Base-by-base conservation (phyloP, 495 filamentous ascomycete species). In the Hyaloscypha hepaticicola region DNA sequence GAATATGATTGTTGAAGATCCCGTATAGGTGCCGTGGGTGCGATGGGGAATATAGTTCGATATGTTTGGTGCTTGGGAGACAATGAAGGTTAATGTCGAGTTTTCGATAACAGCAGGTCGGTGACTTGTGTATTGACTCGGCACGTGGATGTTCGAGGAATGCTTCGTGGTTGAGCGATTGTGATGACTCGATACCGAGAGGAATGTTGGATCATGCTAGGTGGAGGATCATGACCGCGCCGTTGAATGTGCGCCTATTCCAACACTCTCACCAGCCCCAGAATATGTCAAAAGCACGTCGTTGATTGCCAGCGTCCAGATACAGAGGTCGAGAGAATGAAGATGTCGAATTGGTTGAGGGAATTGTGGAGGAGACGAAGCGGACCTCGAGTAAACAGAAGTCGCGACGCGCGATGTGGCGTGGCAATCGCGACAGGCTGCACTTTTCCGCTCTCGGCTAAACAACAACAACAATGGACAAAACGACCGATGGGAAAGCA, bases 231-330 rank as follows among this genome's bases (percentile, higher is more conserved):
- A 33, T 33, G 31, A 33, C 38, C 38, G 19, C 38, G 38, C 38
- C 14, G 19, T 45, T 16, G 38, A 45, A 16, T 45, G 14, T 16
- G 14, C 19, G 38, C 38, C 38, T 4, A 16, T 16, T 16, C 38
- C 38, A 14, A 45, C 28, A 29, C 55, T 27, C 62, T 53, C 56
- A 60, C 63, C 63, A 33, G 25, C 45, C 56, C 51, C 58, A 19
- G n/a, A 55, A 38, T 27, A 45, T 22, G 22, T 55, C 51, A 63
- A 33, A 25, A 60, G 38, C 58, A 28, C 50, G 60, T 63, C 51
- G 60, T 45, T 38, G 60, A 25, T 33, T 24, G 56, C 56, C 56
- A 59, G 56, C 2, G 31, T 45, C 38, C 38, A 45, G 6, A 45
- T 45, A 45, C 19, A 45, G 38, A 9, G 21, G 8, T 60, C 41